Evolutionary conservation across 1,284 basidiomycete genomes (phyloP).

Genomic region (Sporisorium graminicola): DNA sequence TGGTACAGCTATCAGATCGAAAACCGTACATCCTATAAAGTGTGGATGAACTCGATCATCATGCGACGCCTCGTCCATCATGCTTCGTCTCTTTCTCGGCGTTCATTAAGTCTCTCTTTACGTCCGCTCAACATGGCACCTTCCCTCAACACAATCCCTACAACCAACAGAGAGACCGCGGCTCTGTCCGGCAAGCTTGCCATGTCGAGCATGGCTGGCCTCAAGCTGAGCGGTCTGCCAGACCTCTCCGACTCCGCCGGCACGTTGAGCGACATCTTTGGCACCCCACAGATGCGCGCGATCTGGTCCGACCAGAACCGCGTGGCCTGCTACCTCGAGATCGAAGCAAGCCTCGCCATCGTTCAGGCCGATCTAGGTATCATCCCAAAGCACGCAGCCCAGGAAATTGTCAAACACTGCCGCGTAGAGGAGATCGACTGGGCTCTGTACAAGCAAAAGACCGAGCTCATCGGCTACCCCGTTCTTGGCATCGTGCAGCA

Average conservation of each 20-base stretch:
- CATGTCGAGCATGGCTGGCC: not conserved
- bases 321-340: conserved; percentile 5
- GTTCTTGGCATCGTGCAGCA: conserved; percentile 8
- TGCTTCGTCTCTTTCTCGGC: not conserved
- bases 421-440: conserved; percentile 5
- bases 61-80: not conserved
- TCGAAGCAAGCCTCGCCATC: conserved; percentile 1
- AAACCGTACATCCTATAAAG: no score
- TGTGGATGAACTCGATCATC: no score
- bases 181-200: not conserved
- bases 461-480: conserved; percentile 9
- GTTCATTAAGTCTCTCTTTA: not conserved
- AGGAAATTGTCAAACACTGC: conserved; percentile 5
- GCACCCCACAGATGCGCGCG: conserved; percentile 1
- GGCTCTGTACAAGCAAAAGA: conserved; percentile 10
- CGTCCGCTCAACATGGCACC: not conserved
- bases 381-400: not conserved
- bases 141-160: not conserved
- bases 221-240: conserved; percentile 4
- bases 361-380: conserved; percentile 7
- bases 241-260: conserved; percentile 4
- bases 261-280: conserved; percentile 8
- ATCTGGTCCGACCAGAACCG: conserved; percentile 15
- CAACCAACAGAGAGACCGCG: not conserved
- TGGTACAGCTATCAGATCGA: no score